phyloP scores from a whole-genome alignment of 148 eudicot species.

The Rhododendron molle region DNA sequence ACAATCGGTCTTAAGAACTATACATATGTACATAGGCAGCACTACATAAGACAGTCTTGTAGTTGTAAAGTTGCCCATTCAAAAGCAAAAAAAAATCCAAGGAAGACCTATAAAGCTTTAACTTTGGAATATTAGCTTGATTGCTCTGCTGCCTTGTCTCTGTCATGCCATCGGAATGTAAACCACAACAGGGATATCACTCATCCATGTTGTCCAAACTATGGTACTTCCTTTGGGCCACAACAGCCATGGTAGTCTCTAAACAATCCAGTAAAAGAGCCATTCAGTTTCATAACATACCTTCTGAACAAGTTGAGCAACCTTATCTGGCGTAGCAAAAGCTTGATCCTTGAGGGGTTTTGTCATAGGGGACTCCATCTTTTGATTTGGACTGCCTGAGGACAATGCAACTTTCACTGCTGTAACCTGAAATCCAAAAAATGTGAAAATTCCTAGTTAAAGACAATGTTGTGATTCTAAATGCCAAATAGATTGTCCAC shows the following conservation, averaged over 20 bases:
- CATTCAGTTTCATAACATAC: conserved; percentile 25
- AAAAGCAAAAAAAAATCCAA: not conserved
- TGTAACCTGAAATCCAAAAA: conserved; percentile 56
- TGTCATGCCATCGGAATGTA: not conserved
- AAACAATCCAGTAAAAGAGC: not conserved
- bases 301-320: conserved; percentile 83
- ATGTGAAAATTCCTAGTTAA: not conserved
- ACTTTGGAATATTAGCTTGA: not conserved
- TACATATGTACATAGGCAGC: not conserved
- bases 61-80: not conserved
- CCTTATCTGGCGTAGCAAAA: conserved; percentile 88
- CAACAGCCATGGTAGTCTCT: not conserved
- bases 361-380: conserved; percentile 48
- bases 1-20: not conserved
- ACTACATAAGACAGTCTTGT: conserved; percentile 7
- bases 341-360: conserved; percentile 95
- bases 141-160: not conserved
- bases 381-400: conserved; percentile 67
- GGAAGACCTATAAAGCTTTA: not conserved
- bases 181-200: not conserved
- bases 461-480: not conserved
- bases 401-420: conserved; percentile 81
- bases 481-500: not conserved
- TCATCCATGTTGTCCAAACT: not conserved
- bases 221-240: not conserved